These are phyloP conservation scores for Aureoboletus auriporus DNA, from an alignment of 768 basidiomycete species.

Conservation along the genomic window DNA sequence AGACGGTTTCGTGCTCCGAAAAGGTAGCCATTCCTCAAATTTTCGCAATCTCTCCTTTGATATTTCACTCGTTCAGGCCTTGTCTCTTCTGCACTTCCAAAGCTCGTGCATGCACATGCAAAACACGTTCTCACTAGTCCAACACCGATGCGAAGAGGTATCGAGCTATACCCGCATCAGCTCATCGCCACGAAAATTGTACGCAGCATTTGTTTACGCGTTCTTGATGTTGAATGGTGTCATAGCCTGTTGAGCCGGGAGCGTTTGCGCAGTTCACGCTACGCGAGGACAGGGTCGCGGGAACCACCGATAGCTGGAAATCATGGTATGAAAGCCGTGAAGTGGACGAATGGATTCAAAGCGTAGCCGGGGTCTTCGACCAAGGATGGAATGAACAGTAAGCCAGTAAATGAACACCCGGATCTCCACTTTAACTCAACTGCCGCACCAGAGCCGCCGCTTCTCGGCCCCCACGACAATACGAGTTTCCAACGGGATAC, in stretches of 20 bases:
- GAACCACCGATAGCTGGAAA: constrained; percentile 80
- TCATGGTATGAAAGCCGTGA: constrained; percentile 76
- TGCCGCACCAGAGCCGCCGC: constrained; percentile 48
- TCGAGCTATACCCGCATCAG: constrained; percentile 81
- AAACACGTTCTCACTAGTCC: constrained; percentile 58
- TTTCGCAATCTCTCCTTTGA: neutral
- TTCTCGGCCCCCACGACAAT: constrained; percentile 57
- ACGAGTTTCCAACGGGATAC: constrained; percentile 96
- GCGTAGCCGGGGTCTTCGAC: constrained; percentile 79
- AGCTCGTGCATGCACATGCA: constrained; percentile 78
- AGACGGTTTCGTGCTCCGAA: constrained; percentile 95
- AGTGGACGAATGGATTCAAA: constrained; percentile 93
- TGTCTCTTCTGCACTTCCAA: constrained; percentile 66
- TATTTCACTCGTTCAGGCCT: constrained; percentile 56
- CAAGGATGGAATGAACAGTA: constrained; percentile 89
- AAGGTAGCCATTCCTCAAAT: constrained; percentile 49
- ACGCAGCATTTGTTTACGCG: constrained; percentile 11
- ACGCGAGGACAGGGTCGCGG: constrained; percentile 67
- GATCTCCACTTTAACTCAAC: neutral
- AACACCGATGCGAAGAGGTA: constrained; percentile 46
- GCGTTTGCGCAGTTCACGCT: constrained; percentile 62
- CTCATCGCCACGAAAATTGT: constrained; percentile 81
- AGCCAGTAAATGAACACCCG: constrained; percentile 20
- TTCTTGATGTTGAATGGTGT: constrained; percentile 5
- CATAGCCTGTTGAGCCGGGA: constrained; percentile 71